Evolutionary conservation across 371 early-diverging fungal species (phyloP).

Genomic region (Mucor saturninus): DNA sequence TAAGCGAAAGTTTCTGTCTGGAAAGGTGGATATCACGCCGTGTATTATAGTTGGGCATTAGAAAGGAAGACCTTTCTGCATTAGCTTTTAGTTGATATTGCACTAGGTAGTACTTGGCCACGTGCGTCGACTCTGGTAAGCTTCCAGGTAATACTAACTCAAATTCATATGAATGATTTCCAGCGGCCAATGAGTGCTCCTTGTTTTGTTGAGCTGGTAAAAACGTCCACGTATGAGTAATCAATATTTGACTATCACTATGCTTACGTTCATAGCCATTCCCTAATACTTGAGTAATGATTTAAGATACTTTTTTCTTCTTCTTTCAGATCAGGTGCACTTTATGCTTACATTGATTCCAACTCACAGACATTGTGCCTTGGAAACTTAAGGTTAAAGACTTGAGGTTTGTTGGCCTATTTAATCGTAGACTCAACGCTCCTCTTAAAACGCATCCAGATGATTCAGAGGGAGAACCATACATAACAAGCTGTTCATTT

Average conservation of each 20-base stretch:
- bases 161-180: slow-evolving; percentile 36
- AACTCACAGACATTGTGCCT: slow-evolving; percentile 31
- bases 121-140: slow-evolving; percentile 38
- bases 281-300: slow-evolving; percentile 12
- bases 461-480: slow-evolving; percentile 36
- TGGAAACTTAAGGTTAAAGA: slow-evolving; percentile 27
- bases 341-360: slow-evolving; percentile 34
- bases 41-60: slow-evolving; percentile 23
- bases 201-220: slow-evolving; percentile 17
- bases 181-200: slow-evolving; percentile 17
- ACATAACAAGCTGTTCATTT: slow-evolving; percentile 36
- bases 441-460: slow-evolving; percentile 44
- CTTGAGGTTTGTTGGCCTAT: slow-evolving; percentile 24
- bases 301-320: not conserved
- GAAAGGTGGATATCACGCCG: slow-evolving; percentile 29
- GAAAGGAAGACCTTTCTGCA: slow-evolving; percentile 29
- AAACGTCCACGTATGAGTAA: slow-evolving; percentile 39
- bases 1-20: slow-evolving; percentile 20
- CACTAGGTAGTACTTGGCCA: slow-evolving; percentile 32
- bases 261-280: slow-evolving; percentile 32
- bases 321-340: not conserved
- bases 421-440: slow-evolving; percentile 25
- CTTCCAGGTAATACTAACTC: slow-evolving; percentile 39
- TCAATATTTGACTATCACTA: slow-evolving; percentile 23
- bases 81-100: slow-evolving; percentile 37